phyloP scores from a whole-genome alignment of 2,329 filamentous ascomycete genomes.

The Coniosporium uncinatum region DNA sequence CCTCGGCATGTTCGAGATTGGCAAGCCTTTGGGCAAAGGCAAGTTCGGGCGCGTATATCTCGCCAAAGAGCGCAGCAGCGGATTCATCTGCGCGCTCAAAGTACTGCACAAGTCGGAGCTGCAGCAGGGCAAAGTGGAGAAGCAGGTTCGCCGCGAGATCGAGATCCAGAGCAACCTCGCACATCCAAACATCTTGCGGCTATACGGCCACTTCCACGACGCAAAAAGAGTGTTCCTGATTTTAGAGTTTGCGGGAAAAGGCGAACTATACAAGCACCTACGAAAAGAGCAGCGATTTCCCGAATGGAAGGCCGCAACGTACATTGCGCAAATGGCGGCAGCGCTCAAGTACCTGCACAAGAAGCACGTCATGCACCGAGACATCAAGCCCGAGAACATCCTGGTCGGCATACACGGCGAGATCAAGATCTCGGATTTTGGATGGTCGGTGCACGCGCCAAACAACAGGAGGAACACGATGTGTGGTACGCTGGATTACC shows the following conservation, averaged over 20 bases:
- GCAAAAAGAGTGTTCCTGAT: slow-evolving; percentile 85
- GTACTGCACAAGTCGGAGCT: slow-evolving; percentile 82
- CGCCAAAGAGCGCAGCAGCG: slow-evolving; percentile 70
- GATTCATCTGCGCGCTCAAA: slow-evolving; percentile 84
- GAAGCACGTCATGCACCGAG: slow-evolving; percentile 95
- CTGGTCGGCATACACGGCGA: slow-evolving; percentile 94
- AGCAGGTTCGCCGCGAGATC: slow-evolving; percentile 82
- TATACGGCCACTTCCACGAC: slow-evolving; percentile 88
- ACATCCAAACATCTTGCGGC: slow-evolving; percentile 78
- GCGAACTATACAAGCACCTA: slow-evolving; percentile 85
- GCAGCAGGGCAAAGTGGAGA: slow-evolving; percentile 76
- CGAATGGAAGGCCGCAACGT: slow-evolving; percentile 82
- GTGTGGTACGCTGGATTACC: slow-evolving; percentile 96
- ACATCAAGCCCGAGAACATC: slow-evolving; percentile 98
- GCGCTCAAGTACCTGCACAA: slow-evolving; percentile 88
- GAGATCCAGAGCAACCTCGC: slow-evolving; percentile 86
- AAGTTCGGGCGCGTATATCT: slow-evolving; percentile 88
- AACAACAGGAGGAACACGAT: slow-evolving; percentile 92
- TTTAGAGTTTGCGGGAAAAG: slow-evolving; percentile 80
- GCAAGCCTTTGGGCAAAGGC: slow-evolving; percentile 78
- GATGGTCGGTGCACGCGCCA: slow-evolving; percentile 96
- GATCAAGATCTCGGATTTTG: slow-evolving; percentile 98
- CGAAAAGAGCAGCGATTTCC: slow-evolving; percentile 74
- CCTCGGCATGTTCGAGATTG: slow-evolving; percentile 92
- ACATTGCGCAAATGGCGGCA: slow-evolving; percentile 87